Base-by-base conservation (phyloP, 106 monocot genomes). In the Dactylorhiza incarnata region DNA sequence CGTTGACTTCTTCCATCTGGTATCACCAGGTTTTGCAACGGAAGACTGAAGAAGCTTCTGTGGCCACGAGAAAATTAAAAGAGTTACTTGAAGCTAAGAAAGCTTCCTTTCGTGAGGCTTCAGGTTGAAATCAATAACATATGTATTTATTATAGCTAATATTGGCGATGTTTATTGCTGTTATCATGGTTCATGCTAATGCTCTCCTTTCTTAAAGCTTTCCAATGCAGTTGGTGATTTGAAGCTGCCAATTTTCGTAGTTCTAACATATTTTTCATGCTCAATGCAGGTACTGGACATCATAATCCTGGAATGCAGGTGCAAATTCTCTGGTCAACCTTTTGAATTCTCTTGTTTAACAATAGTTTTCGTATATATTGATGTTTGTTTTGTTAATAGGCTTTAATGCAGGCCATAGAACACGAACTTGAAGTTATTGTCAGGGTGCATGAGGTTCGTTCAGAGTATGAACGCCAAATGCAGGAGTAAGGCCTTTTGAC, bases 1-100 rank as follows among this genome's bases (percentile, higher is more conserved):
- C 26, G n/a, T 67, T 71, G 20, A 24, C 12, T 72, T 72, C 11
- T 72, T 45, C n/a, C 20, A 48, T 72, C 9, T 68, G 44, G 15
- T 65, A 25, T 68, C 70, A 73, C 50, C 73, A 99, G 99, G 99
- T 99, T 73, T 73, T 99, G 68, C 99, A 99, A 73, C 68, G 99
- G 71, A 99, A 99, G 78, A 94, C 94, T 26, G 99, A 99, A 85
- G 99, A 99, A 75, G 99, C 99, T 74, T 67, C 94, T 6, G 24
- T 89, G 71, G 94, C 99, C 15, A 88, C 89, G 11, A 94, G 92
- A 87, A 89, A 89, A 79, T 55, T 99, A 20, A 94, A 94, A 73
- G 99, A 99, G 56, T 46, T 94, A 51, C 46, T 99, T 50, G 99
- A 99, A 73, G 80, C 86, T 48, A 94, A 90, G 81, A 99, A 92